Evolutionary conservation across 2,329 filamentous ascomycete species (phyloP), one percentile per base, ranked within the genome.

Genomic region (Penicillium expansum): DNA sequence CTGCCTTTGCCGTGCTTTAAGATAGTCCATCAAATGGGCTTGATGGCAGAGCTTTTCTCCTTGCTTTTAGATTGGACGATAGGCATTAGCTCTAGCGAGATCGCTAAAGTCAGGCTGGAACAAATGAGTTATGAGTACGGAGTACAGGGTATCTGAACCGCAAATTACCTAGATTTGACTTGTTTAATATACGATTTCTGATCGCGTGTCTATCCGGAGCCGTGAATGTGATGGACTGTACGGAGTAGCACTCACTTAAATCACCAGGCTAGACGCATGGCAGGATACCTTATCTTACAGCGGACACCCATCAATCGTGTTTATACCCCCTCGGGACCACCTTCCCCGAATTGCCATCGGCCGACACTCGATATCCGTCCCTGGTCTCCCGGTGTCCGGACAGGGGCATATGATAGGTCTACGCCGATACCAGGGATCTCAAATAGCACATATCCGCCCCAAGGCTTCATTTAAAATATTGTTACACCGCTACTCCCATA

Each of bases 1-100:
- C 92, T 71, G 94, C 92, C 4, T 96, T 94, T 80, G 91, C 92
- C 9, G 80, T 92, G 16, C 69, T 92, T 33, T 92, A 68, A 51
- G 10, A 30, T 20, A 7, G 20, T 14, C 13, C n/a, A 38, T 39
- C 54, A 13, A 20, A 24, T 24, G 29, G 24, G n/a, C n/a, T 30
- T 30, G 20, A 55, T 48, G 24, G 16, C 30, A 32, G n/a, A 5
- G 27, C 6, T 5, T 35, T 20, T 22, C 13, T n/a, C 16, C 20
- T 42, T 57, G 29, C 48, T 49, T 49, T 58, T 49, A 43, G 29
- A n/a, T 27, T 14, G 27, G 20, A 9, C 35, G 5, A 27, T 5
- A 22, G 20, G 18, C 4, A 9, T 33, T 35, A 16, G 20, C 37
- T 24, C 9, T 14, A 43, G 37, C 6, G 32, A 22, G 3, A 30